Percentiles rank a stretch among this genome's conserved stretches.
These are phyloP conservation scores for Wallacemonas sp. DNA, from an alignment of 208 protist genomes.

Conservation along the genomic window DNA sequence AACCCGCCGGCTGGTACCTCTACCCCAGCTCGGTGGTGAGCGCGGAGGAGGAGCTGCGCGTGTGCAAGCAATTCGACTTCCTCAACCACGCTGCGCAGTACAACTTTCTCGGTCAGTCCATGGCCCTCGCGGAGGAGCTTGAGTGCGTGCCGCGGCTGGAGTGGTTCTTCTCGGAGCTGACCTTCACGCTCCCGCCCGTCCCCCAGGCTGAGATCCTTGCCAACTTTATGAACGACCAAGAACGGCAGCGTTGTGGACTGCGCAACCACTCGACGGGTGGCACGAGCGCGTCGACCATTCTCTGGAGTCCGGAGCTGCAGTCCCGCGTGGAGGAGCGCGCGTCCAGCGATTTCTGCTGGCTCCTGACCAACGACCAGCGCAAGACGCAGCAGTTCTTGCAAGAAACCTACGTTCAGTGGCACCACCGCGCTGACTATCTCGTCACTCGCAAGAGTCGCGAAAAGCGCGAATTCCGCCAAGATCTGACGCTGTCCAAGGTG, in stretches of 20 bases:
- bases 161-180: constrained; percentile 86
- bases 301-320: constrained; percentile 74
- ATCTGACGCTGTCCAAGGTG: constrained; percentile 81
- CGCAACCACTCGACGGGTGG: constrained; percentile 66
- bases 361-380: constrained; percentile 66
- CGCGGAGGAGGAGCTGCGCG: constrained; percentile 53
- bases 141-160: constrained; percentile 70
- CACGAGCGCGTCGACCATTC: constrained; percentile 58
- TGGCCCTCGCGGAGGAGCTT: constrained; percentile 82
- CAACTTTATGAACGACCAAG: constrained; percentile 87
- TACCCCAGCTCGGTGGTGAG: constrained; percentile 42
- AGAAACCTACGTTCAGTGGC: constrained; percentile 87
- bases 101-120: constrained; percentile 72
- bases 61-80: constrained; percentile 79
- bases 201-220: constrained; percentile 67
- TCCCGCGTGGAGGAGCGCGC: constrained; percentile 53
- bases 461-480: constrained; percentile 84
- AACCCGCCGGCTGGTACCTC: constrained; percentile 71
- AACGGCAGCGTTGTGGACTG: constrained; percentile 72
- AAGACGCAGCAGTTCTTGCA: constrained; percentile 84
- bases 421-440: constrained; percentile 87
- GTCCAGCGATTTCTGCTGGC: constrained; percentile 80
- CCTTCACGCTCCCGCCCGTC: constrained; percentile 69
- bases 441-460: constrained; percentile 85
- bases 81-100: constrained; percentile 84